phyloP scores from a whole-genome alignment of 257 asterid species.

The Solanum virginianum region DNA sequence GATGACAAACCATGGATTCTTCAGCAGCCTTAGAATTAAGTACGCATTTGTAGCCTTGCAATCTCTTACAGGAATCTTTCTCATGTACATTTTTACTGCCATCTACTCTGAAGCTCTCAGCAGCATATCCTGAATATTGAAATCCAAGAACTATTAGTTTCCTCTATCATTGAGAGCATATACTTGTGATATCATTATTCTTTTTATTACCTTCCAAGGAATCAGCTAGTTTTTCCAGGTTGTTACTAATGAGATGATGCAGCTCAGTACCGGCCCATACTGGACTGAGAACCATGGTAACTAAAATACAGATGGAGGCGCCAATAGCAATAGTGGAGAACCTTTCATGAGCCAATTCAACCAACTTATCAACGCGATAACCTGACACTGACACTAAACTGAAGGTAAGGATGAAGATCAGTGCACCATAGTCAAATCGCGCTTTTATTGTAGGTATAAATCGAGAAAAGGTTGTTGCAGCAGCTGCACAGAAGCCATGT shows the following conservation, averaged over 20 bases:
- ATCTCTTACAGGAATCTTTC: constrained; percentile 16
- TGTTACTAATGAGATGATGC: constrained; percentile 41
- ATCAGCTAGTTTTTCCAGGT: constrained; percentile 63
- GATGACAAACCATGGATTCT: constrained; percentile 51
- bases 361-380: constrained; percentile 58
- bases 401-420: constrained; percentile 79
- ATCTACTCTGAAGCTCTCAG: constrained; percentile 26
- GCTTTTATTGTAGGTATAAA: constrained; percentile 72
- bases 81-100: constrained; percentile 3
- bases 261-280: constrained; percentile 87
- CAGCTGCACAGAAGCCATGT: constrained; percentile 34
- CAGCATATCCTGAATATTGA: constrained; percentile 28
- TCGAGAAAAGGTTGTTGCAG: constrained; percentile 71
- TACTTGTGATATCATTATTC: neutral
- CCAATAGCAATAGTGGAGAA: constrained; percentile 66
- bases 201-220: constrained; percentile 51
- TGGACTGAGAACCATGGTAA: constrained; percentile 45
- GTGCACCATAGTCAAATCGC: constrained; percentile 65
- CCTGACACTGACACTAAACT: constrained; percentile 83
- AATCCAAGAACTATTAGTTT: neutral
- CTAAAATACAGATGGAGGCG: constrained; percentile 52
- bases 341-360: constrained; percentile 62
- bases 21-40: constrained; percentile 64
- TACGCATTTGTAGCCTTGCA: constrained; percentile 46
- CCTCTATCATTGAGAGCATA: neutral